phyloP scores from a whole-genome alignment of 2,329 filamentous ascomycete genomes.

The Metarhizium guizhouense region DNA sequence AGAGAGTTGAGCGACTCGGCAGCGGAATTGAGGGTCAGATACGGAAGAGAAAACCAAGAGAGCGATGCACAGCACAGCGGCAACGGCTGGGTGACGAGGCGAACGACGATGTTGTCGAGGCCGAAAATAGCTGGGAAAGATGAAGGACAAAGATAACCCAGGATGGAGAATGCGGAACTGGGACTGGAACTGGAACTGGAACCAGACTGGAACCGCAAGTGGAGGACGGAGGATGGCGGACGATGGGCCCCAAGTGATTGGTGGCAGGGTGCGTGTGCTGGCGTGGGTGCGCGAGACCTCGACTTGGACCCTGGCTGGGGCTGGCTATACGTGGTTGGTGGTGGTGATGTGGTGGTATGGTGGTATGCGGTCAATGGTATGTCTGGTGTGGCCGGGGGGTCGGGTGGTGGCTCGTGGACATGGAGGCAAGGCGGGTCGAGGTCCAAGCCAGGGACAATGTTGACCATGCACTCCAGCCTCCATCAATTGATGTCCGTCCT shows the following conservation, averaged over 20 bases:
- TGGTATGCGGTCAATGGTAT: too few species aligned
- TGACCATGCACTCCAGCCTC: too few species aligned
- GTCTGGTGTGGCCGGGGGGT: too few species aligned
- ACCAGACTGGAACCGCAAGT: not conserved
- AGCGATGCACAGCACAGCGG: not conserved
- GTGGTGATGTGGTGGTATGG: too few species aligned
- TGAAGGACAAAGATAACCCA: slow-evolving; percentile 4
- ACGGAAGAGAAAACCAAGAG: not conserved
- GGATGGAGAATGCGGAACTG: slow-evolving; percentile 6
- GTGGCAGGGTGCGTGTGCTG: not conserved
- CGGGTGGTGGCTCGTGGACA: too few species aligned
- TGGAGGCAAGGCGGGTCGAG: too few species aligned
- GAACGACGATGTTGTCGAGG: slow-evolving; percentile 2
- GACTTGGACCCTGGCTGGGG: too few species aligned
- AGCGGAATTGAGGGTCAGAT: not conserved
- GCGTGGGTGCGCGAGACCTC: not conserved
- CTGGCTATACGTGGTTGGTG: too few species aligned
- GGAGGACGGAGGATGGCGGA: slow-evolving; percentile 2
- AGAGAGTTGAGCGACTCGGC: not conserved
- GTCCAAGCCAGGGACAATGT: too few species aligned
- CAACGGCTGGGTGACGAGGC: slow-evolving; percentile 1
- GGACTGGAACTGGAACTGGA: not conserved
- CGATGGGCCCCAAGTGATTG: not conserved
- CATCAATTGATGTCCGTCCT: too few species aligned
- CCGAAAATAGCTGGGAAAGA: slow-evolving; percentile 3